Base-by-base conservation (phyloP, 371 early-diverging fungal species). In the Mucor velutinosus region DNA sequence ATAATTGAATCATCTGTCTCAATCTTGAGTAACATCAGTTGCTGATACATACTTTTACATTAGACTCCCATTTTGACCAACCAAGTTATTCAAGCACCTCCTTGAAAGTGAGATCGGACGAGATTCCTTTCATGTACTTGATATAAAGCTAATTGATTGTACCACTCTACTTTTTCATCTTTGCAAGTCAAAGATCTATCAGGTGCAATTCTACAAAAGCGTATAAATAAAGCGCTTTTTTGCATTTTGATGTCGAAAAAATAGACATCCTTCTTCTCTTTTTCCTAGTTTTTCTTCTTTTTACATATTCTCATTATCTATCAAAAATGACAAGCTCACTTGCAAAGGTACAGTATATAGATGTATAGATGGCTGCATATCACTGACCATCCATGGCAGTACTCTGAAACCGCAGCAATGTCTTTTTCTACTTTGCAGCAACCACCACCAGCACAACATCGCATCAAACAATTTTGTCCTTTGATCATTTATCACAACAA, bases 401-500 rank as follows among this genome's bases (percentile, higher is more conserved):
- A 45, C 32, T 47, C 47, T 19, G 51, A 51, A 23, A 30, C 27
- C 29, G 43, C 60, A 61, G 47, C 41, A 62, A 17, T 32, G 57
- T 35, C 19, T 7, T 56, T 7, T 56, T 33, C 63, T 21, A 23
- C 66, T 56, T 37, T 12, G 35, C 35, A 35, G 35, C 35, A 35
- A 10, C 30, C 33, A 7, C 37, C 37, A 37, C 37, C 0, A 14
- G 12, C 37, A 37, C 72, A 51, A 25, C 25, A 12, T 23, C 23
- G 51, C 51, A 51, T 25, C 11, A 51, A 64, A 35, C 67, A 67
- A 29, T 70, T 74, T 57, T 67, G 67, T 39, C 70, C 74, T 33
- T 53, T 74, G 25, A 65, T 74, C 43, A 41, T 74, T 25, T 74
- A 65, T 39, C 74, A 74, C 60, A 68, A 74, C 25, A 61, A 30